A percentile compares a stretch with the other conserved stretches of the same genome.
phyloP scores from a whole-genome alignment of 2,329 filamentous ascomycete species.

The Scedosporium apiospermum region DNA sequence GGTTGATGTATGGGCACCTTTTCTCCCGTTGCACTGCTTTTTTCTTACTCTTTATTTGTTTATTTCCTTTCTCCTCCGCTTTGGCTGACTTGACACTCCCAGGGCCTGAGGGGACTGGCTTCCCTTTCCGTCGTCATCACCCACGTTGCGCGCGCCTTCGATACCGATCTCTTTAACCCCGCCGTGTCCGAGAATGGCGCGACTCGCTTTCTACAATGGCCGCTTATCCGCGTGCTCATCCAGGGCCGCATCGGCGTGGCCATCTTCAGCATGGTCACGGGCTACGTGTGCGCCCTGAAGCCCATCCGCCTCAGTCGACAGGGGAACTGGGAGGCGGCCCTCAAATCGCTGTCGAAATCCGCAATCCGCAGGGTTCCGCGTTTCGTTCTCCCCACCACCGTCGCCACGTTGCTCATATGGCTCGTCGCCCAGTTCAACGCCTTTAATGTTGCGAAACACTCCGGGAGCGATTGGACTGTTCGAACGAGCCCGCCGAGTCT shows the following conservation, averaged over 20 bases:
- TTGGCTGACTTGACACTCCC: background rate
- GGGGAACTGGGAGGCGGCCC: conserved; percentile 42
- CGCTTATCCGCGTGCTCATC: conserved; percentile 47
- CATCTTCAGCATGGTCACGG: conserved; percentile 56
- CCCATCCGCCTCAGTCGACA: conserved; percentile 46
- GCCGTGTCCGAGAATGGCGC: conserved; percentile 29
- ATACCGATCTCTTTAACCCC: conserved; percentile 38
- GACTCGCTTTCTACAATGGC: conserved; percentile 44
- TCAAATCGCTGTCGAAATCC: conserved; percentile 43
- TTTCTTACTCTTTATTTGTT: background rate
- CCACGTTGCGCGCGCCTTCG: conserved; percentile 42
- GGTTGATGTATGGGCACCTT: conserved; percentile 40
- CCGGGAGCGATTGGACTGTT: conserved; percentile 41
- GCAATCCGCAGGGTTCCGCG: conserved; percentile 50
- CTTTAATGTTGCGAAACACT: conserved; percentile 43
- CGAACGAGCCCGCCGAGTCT: conserved; percentile 8
- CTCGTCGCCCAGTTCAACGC: conserved; percentile 41
- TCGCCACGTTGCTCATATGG: conserved; percentile 49
- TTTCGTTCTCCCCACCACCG: conserved; percentile 46
- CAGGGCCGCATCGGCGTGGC: conserved; percentile 58
- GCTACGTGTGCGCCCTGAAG: conserved; percentile 55
- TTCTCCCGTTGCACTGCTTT: no score
- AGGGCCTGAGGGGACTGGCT: conserved; percentile 48
- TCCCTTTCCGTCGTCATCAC: conserved; percentile 44
- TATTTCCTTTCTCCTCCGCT: no score